Evolutionary conservation across 2,329 filamentous ascomycete genomes (phyloP), one percentile per base, ranked within the genome.

Genomic region (Epicoccum nigrum): DNA sequence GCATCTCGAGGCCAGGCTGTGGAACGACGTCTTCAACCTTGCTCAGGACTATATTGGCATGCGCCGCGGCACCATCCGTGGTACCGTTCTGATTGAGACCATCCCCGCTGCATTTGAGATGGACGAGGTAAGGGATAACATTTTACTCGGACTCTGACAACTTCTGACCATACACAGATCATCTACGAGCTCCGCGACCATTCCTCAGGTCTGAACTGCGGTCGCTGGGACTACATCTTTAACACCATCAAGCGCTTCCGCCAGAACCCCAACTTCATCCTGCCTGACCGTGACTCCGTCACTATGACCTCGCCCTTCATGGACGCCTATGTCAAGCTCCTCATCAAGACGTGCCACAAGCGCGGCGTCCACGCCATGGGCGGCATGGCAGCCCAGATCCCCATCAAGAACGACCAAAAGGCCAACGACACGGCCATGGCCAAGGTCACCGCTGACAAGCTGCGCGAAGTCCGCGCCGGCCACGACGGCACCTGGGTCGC

Each of bases 191-290:
- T 99, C 63, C 89, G 94, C 55, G 93, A 97, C 72, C 94, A 99
- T 82, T 93, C 88, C 74, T 89, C 93, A 6, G 94, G 94, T 39
- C 85, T 99, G 70, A 99, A 99, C 86, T 97, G 94, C 77, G 94
- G 94, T 60, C 89, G 94, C 64, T 99, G 94, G 94, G 94, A 99
- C 74, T 99, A 99, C 83, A 97, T 99, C 79, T 99, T 99, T 83
- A 94, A 89, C 75, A 91, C 93, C 71, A 97, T 99, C 82, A 99
- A 99, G 85, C 96, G 96, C 77, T 96, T 97, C 88, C 90, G 94
- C 73, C 86, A 96, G 70, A 94, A 97, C 81, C 82, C 89, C 67
- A 87, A 88, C 78, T 97, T 97, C 72, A 86, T 97, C 50, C 87
- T 99, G 16, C 94, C 94, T 21, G 93, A 99, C 75, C 90, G 94